Percentiles rank a stretch among this genome's conserved stretches.
These are phyloP conservation scores for Cornus controversa DNA, from an alignment of 148 eudicot species.

Conservation along the genomic window DNA sequence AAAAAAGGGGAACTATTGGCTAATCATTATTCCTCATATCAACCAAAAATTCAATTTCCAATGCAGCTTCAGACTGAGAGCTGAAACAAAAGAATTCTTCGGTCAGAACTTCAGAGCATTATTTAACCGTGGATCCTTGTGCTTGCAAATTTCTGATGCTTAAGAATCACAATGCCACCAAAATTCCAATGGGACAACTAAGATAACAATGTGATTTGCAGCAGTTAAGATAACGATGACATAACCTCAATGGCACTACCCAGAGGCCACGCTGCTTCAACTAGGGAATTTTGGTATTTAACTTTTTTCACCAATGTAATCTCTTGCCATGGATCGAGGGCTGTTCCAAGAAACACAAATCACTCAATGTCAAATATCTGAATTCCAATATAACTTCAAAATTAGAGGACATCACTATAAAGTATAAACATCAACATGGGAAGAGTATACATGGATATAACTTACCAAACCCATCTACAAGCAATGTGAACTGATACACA, in stretches of 20 bases:
- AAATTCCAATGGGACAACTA: neutral
- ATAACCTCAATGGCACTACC: conserved; percentile 73
- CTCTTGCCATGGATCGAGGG: conserved; percentile 48
- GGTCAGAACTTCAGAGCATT: neutral
- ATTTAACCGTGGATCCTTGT: neutral
- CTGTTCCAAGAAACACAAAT: conserved; percentile 31
- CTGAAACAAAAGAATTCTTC: neutral
- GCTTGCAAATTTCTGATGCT: neutral
- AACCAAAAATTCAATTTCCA: conserved; percentile 9
- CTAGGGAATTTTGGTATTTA: conserved; percentile 40
- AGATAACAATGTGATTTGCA: neutral
- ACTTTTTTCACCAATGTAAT: conserved; percentile 69
- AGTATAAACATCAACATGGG: too few relatives aligned
- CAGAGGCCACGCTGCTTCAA: conserved; percentile 81
- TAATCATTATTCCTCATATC: neutral
- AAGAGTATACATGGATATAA: neutral
- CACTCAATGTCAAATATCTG: neutral
- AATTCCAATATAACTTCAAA: neutral
- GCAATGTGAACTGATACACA: conserved; percentile 81
- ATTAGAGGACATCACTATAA: too few relatives aligned
- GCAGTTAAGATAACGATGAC: conserved; percentile 35
- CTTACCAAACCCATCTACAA: conserved; percentile 95
- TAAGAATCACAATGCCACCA: neutral
- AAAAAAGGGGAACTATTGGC: neutral
- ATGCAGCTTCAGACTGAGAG: neutral